A percentile compares a stretch with the other conserved stretches of the same genome.
Conservation (phyloP, 2,329 filamentous ascomycete species). For the Pseudonectria buxi region DNA sequence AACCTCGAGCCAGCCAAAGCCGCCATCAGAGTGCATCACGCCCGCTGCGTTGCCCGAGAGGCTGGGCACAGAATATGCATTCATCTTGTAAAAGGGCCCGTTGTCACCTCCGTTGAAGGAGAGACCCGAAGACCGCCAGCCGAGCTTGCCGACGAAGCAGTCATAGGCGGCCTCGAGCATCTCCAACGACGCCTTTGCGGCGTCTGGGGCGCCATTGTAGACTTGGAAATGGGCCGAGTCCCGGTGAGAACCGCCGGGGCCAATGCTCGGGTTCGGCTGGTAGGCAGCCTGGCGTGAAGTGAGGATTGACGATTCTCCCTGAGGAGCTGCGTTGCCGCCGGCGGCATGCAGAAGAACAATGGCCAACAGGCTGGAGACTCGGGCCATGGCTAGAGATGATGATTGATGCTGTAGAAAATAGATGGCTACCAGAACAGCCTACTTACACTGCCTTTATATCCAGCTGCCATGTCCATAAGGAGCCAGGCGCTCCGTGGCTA, state of each 20-base stretch:
- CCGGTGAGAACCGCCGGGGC: constrained; percentile 26
- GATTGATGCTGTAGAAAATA: too few relatives aligned
- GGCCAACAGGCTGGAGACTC: too few relatives aligned
- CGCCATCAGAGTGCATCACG: constrained; percentile 34
- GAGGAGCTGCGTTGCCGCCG: too few relatives aligned
- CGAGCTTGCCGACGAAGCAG: constrained; percentile 32
- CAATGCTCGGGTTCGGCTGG: constrained; percentile 24
- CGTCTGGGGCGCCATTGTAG: constrained; percentile 20
- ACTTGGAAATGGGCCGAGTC: constrained; percentile 36
- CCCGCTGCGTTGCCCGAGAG: constrained; percentile 32
- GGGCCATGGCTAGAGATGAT: too few relatives aligned
- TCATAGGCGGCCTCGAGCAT: constrained; percentile 41
- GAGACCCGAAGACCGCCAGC: constrained; percentile 33
- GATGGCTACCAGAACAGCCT: too few relatives aligned
- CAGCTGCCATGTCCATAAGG: too few relatives aligned
- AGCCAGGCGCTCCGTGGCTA: too few relatives aligned
- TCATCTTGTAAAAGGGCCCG: constrained; percentile 40
- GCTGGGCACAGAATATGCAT: constrained; percentile 35
- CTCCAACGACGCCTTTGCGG: constrained; percentile 24
- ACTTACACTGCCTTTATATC: too few relatives aligned
- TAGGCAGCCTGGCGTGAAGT: constrained; percentile 11
- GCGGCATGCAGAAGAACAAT: too few relatives aligned
- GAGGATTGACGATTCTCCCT: too few relatives aligned
- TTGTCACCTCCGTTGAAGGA: constrained; percentile 28
- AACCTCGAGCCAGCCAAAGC: constrained; percentile 38